A percentile compares a stretch with the other conserved stretches of the same genome.
Conservation (phyloP, 73 alveolate genomes). For the Urostyla sp. region DNA sequence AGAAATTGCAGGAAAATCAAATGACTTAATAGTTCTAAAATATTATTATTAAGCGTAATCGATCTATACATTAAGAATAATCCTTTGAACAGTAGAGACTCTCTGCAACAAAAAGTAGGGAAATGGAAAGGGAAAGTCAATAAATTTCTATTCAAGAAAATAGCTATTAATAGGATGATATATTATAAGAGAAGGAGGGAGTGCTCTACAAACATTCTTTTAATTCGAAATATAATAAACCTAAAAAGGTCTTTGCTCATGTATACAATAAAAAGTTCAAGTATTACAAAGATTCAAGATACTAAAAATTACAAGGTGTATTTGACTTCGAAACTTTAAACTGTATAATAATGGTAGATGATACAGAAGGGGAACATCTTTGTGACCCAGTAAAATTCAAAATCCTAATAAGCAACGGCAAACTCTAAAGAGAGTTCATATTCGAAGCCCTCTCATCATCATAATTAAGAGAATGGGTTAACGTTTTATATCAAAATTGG, state of each 20-base stretch:
- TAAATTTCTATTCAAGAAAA: too few species aligned
- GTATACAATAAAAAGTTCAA: constrained; percentile 40
- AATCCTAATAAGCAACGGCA: constrained; percentile 11
- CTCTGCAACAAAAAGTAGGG: too few species aligned
- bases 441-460: background rate
- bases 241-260: constrained; percentile 5
- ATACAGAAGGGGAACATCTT: background rate
- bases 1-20: too few species aligned
- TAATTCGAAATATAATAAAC: too few species aligned
- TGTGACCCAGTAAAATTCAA: constrained; percentile 17
- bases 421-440: constrained; percentile 1
- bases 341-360: constrained; percentile 41
- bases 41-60: too few species aligned
- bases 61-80: too few species aligned
- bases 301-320: constrained; percentile 9
- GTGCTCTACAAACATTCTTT: too few species aligned
- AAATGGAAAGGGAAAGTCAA: too few species aligned
- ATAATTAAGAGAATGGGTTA: constrained; percentile 31
- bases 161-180: too few species aligned
- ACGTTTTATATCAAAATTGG: constrained; percentile 47
- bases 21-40: too few species aligned
- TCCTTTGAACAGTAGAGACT: too few species aligned
- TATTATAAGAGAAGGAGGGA: too few species aligned
- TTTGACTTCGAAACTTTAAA: constrained; percentile 35
- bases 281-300: constrained; percentile 22